These are phyloP conservation scores for Sequoiadendron giganteum DNA, from an alignment of 75 land plant species.

Conservation along the genomic window DNA sequence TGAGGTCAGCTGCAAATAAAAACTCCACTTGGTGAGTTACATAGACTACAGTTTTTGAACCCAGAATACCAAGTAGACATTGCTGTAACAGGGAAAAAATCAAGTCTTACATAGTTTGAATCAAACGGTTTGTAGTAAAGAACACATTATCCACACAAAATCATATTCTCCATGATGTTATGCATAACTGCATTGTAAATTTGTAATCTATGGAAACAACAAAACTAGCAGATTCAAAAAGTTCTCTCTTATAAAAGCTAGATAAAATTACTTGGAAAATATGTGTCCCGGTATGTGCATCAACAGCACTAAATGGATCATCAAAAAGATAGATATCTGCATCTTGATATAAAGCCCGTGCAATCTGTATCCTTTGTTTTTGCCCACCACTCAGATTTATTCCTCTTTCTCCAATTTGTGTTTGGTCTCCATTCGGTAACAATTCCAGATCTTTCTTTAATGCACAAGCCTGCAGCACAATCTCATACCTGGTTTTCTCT, in stretches of 20 bases:
- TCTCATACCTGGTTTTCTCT: constrained; percentile 23
- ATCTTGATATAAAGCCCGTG: constrained; percentile 41
- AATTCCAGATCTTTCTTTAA: constrained; percentile 32
- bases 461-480: constrained; percentile 27
- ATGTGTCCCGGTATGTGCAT: constrained; percentile 29
- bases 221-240: too few species aligned
- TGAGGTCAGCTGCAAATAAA: constrained; percentile 41
- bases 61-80: neutral
- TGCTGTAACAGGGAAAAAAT: too few species aligned
- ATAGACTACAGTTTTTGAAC: neutral
- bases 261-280: neutral
- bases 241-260: too few species aligned
- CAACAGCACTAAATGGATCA: constrained; percentile 49
- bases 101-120: too few species aligned
- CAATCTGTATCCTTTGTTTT: constrained; percentile 39
- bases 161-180: neutral
- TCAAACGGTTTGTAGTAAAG: too few species aligned
- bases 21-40: constrained; percentile 23
- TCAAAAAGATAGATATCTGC: constrained; percentile 41
- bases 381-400: constrained; percentile 46
- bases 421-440: constrained; percentile 37
- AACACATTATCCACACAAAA: too few species aligned
- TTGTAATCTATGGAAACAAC: too few species aligned
- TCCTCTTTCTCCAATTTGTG: constrained; percentile 42
- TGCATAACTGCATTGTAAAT: neutral